phyloP scores from a whole-genome alignment of 345 rosid genomes.

The Orychophragmus violaceus region DNA sequence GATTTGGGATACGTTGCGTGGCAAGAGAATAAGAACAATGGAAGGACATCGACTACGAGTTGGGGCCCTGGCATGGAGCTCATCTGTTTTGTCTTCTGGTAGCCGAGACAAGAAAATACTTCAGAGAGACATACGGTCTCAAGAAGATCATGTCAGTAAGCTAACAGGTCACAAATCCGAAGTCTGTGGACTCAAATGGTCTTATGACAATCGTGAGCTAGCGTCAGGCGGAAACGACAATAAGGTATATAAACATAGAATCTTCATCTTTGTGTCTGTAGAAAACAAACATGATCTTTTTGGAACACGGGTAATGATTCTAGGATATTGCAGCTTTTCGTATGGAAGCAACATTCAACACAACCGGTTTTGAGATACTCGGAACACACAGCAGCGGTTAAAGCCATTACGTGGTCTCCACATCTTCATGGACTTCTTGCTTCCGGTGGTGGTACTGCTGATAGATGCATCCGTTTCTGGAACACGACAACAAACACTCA shows the following conservation, averaged over 20 bases:
- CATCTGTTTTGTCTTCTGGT: conserved; percentile 83
- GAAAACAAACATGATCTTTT: neutral
- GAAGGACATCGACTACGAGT: conserved; percentile 92
- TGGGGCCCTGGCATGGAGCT: conserved; percentile 95
- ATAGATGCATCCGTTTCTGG: conserved; percentile 96
- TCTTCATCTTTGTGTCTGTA: neutral
- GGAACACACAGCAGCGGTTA: conserved; percentile 97
- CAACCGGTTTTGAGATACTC: conserved; percentile 84
- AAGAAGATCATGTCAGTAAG: conserved; percentile 77
- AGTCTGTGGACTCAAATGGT: conserved; percentile 99
- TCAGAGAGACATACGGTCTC: conserved; percentile 76
- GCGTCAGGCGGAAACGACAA: conserved; percentile 99
- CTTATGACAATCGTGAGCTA: conserved; percentile 89
- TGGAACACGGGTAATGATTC: conserved; percentile 5
- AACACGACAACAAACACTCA: conserved; percentile 92
- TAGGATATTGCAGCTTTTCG: conserved; percentile 63
- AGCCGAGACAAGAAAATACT: conserved; percentile 94
- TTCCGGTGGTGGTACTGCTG: conserved; percentile 99
- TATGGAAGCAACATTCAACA: conserved; percentile 95
- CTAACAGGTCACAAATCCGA: conserved; percentile 96
- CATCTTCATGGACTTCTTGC: conserved; percentile 98
- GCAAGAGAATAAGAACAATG: conserved; percentile 83
- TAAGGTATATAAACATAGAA: conserved; percentile 47
- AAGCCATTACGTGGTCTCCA: conserved; percentile 99
- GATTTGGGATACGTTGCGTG: conserved; percentile 92